phyloP scores from a whole-genome alignment of 257 asterid species.

The Petrea volubilis region DNA sequence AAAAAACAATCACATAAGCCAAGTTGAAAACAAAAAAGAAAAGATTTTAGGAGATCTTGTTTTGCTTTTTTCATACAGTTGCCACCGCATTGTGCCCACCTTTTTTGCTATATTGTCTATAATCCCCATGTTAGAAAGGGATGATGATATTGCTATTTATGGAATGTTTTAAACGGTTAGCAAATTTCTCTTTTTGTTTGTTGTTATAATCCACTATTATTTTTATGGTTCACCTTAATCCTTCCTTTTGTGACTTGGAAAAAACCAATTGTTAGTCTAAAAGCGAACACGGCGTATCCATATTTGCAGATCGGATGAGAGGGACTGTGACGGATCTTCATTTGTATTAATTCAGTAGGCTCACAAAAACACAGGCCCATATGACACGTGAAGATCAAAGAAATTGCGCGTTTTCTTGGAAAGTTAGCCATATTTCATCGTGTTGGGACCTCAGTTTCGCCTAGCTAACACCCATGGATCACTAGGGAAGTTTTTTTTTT shows the following conservation, averaged over 20 bases:
- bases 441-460: constrained; percentile 48
- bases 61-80: constrained; percentile 55
- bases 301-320: constrained; percentile 58
- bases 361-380: constrained; percentile 52
- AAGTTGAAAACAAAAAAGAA: constrained; percentile 40
- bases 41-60: constrained; percentile 61
- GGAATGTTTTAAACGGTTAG: constrained; percentile 29
- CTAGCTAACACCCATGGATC: neutral
- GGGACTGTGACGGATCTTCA: constrained; percentile 48
- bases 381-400: constrained; percentile 50
- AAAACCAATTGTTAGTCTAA: constrained; percentile 29
- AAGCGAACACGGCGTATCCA: constrained; percentile 47
- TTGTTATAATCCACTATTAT: constrained; percentile 8
- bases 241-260: neutral
- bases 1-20: constrained; percentile 37
- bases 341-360: constrained; percentile 28
- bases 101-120: constrained; percentile 35
- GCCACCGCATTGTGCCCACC: constrained; percentile 35
- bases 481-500: neutral
- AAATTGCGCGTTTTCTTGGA: constrained; percentile 21
- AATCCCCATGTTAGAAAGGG: constrained; percentile 42
- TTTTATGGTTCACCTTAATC: constrained; percentile 1
- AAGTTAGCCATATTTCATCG: constrained; percentile 8
- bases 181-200: neutral
- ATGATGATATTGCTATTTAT: constrained; percentile 42